phyloP scores from a whole-genome alignment of 768 basidiomycete genomes.

The Vararia minispora region DNA sequence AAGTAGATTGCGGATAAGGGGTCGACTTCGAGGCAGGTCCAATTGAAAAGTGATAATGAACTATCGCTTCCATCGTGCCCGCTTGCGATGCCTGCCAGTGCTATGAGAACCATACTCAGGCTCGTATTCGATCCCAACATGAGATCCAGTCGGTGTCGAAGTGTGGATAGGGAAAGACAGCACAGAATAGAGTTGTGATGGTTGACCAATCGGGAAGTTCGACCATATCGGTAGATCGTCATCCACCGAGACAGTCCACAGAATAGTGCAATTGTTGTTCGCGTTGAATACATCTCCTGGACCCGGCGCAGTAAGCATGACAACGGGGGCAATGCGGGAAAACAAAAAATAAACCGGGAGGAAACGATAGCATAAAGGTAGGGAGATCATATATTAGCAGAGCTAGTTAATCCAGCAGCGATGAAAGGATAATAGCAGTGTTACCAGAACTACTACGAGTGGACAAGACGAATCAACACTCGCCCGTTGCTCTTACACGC shows the following conservation, averaged over 20 bases:
- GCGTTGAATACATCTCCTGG: constrained; percentile 25
- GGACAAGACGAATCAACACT: no score
- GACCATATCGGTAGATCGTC: constrained; percentile 24
- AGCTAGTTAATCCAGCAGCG: no score
- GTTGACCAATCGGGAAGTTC: constrained; percentile 27
- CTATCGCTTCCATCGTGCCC: constrained; percentile 24
- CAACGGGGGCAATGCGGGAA: constrained; percentile 10
- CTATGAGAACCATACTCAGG: constrained; percentile 23
- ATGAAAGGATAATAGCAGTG: no score
- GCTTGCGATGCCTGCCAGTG: no score
- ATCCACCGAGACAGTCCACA: constrained; percentile 23
- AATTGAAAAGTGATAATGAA: constrained; percentile 21
- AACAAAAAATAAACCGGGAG: constrained; percentile 4
- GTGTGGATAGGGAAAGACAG: background rate
- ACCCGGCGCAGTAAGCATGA: constrained; percentile 27
- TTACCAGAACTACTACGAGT: no score
- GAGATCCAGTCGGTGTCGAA: constrained; percentile 15
- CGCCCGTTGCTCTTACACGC: no score
- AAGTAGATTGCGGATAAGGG: constrained; percentile 30
- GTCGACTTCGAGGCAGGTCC: constrained; percentile 27
- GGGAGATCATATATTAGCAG: constrained; percentile 1
- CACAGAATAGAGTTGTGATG: background rate
- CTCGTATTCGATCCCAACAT: constrained; percentile 29
- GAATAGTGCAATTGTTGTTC: constrained; percentile 24
- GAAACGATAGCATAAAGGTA: constrained; percentile 1